Evolutionary conservation across 441 rosid species (phyloP).

Genomic region (Croton setiger): DNA sequence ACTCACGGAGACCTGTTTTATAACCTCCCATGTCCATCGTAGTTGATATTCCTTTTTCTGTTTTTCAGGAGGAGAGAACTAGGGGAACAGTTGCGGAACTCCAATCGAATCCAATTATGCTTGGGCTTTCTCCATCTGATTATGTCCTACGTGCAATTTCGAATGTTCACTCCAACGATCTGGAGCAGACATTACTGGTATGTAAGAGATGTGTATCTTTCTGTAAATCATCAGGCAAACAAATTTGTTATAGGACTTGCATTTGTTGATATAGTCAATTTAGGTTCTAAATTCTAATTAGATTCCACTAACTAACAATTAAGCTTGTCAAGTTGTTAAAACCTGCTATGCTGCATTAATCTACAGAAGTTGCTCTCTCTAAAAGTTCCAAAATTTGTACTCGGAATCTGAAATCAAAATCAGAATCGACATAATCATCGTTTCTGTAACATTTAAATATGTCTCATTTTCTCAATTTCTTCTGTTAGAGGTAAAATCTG

Average conservation of each 20-base stretch:
- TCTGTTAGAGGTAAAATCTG: not conserved
- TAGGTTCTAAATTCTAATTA: not conserved
- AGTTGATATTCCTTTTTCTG: constrained; percentile 12
- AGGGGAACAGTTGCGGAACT: constrained; percentile 49
- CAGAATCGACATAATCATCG: not conserved
- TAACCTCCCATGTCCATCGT: not conserved
- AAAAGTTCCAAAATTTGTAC: not conserved
- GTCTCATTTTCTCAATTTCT: constrained; percentile 1
- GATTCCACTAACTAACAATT: not conserved
- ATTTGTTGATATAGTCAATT: not conserved
- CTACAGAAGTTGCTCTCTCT: not conserved
- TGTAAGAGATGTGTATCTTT: not conserved
- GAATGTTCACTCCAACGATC: constrained; percentile 68
- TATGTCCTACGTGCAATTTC: constrained; percentile 72
- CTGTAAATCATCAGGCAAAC: not conserved
- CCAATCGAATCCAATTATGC: constrained; percentile 67
- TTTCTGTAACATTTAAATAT: not conserved
- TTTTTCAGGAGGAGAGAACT: constrained; percentile 67
- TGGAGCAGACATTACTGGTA: constrained; percentile 93
- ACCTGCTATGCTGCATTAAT: not conserved
- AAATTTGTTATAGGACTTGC: not conserved
- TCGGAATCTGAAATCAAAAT: not conserved
- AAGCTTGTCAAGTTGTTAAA: not conserved
- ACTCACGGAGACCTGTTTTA: not conserved
- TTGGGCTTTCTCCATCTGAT: constrained; percentile 74